Percentiles rank a stretch among this genome's conserved stretches.
Conservation (phyloP, 1,139 yeast genomes). For the Schwanniomyces etchellsii region DNA sequence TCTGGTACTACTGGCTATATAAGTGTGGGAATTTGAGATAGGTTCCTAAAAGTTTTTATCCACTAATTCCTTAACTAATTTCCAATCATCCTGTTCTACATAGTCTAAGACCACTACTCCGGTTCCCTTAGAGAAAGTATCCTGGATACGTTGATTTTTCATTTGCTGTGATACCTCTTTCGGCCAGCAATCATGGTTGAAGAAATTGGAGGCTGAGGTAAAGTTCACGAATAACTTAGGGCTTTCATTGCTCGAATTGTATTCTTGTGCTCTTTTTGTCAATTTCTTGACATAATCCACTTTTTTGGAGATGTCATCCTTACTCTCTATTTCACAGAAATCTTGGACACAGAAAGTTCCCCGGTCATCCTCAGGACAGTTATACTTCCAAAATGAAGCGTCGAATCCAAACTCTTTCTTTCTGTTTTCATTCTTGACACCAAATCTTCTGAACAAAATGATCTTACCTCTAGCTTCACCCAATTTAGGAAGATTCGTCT, state of each 20-base stretch:
- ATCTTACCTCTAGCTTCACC: constrained; percentile 66
- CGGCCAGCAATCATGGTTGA: constrained; percentile 74
- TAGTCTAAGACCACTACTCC: constrained; percentile 68
- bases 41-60: constrained; percentile 59
- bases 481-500: constrained; percentile 49
- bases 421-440: constrained; percentile 43
- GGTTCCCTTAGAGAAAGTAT: constrained; percentile 46
- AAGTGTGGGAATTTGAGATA: too few species aligned
- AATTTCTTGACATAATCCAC: constrained; percentile 52
- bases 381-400: constrained; percentile 64
- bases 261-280: constrained; percentile 47
- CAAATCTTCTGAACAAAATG: constrained; percentile 66
- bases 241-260: constrained; percentile 40
- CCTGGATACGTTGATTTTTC: constrained; percentile 40
- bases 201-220: constrained; percentile 71
- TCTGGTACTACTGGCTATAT: too few species aligned
- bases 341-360: constrained; percentile 67
- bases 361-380: constrained; percentile 61
- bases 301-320: constrained; percentile 53
- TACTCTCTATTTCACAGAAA: constrained; percentile 57
- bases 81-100: constrained; percentile 61
- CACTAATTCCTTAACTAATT: constrained; percentile 45
- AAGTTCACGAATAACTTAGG: constrained; percentile 66
- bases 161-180: constrained; percentile 55
- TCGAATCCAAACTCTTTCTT: constrained; percentile 53